Conservation (phyloP, 2,329 filamentous ascomycete species). For the Orbilia ellipsospora region DNA sequence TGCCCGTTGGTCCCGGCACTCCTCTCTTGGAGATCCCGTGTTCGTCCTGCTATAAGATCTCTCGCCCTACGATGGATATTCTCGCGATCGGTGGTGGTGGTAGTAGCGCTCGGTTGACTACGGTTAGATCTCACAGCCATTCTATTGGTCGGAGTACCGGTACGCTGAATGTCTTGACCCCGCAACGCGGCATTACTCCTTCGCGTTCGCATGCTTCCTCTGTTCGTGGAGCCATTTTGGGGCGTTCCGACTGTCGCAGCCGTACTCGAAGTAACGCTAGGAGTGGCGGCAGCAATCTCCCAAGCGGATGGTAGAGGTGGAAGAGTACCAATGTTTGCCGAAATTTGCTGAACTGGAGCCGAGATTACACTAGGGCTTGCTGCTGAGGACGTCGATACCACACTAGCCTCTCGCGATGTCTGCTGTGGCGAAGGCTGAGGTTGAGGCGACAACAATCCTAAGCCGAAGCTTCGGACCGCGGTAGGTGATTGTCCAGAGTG, state of each 20-base stretch:
- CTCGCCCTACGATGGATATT: slow-evolving; percentile 34
- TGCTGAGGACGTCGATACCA: slow-evolving; percentile 12
- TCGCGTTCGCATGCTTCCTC: slow-evolving; percentile 41
- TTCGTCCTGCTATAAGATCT: slow-evolving; percentile 32
- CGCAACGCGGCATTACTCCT: slow-evolving; percentile 49
- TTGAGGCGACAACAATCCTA: background rate
- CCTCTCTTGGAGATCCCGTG: slow-evolving; percentile 16
- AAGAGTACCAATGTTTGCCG: slow-evolving; percentile 21
- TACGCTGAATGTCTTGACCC: slow-evolving; percentile 32
- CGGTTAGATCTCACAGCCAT: slow-evolving; percentile 12
- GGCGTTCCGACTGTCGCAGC: slow-evolving; percentile 21
- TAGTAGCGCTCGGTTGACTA: slow-evolving; percentile 13
- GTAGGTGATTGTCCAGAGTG: background rate
- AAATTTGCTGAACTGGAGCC: slow-evolving; percentile 20
- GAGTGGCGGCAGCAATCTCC: slow-evolving; percentile 14
- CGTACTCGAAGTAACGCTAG: slow-evolving; percentile 23
- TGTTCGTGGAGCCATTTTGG: slow-evolving; percentile 26
- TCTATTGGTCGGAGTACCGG: slow-evolving; percentile 41
- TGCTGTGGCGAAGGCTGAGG: background rate
- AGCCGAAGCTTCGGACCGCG: background rate
- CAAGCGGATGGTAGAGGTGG: slow-evolving; percentile 21
- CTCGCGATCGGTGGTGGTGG: slow-evolving; percentile 27
- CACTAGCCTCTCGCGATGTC: slow-evolving; percentile 23
- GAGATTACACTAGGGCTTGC: slow-evolving; percentile 6
- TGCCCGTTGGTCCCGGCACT: slow-evolving; percentile 8